phyloP scores from a whole-genome alignment of 2,329 filamentous ascomycete species.

The Cladophialophora exuberans region DNA sequence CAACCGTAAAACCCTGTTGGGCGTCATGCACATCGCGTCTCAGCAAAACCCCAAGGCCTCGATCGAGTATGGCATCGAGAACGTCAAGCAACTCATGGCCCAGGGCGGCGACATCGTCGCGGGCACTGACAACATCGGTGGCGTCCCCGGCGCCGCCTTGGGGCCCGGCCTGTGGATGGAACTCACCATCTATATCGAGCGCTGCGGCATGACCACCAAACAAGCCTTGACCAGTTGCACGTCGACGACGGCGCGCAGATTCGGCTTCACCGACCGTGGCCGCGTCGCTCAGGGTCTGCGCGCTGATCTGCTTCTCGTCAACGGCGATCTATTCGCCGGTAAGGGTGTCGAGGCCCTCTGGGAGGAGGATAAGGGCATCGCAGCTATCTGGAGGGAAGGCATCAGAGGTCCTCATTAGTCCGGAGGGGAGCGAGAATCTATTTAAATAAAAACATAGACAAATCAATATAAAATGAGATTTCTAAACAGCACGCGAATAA shows the following conservation, averaged over 20 bases:
- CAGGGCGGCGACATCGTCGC: constrained; percentile 37
- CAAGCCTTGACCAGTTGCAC: constrained; percentile 37
- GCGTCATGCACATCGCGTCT: constrained; percentile 33
- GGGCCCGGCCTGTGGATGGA: constrained; percentile 36
- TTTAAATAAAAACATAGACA: too few species aligned
- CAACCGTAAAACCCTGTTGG: constrained; percentile 29
- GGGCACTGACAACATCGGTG: constrained; percentile 36
- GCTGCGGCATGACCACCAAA: constrained; percentile 32
- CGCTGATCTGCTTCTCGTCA: constrained; percentile 32
- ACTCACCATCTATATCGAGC: constrained; percentile 35
- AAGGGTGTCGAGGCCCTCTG: neutral
- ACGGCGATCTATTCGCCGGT: constrained; percentile 28
- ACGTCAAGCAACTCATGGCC: constrained; percentile 28
- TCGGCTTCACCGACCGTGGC: constrained; percentile 37
- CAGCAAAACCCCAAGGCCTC: constrained; percentile 26
- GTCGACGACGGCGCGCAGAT: constrained; percentile 30
- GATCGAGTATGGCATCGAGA: constrained; percentile 27
- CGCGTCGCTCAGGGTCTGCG: constrained; percentile 30
- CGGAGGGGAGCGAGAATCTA: too few species aligned
- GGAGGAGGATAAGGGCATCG: neutral
- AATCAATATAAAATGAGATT: too few species aligned
- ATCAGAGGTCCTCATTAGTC: too few species aligned
- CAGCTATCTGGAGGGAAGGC: neutral
- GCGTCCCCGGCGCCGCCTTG: constrained; percentile 25
- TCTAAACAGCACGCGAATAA: too few species aligned